Evolutionary conservation across 805 yeast species (phyloP), one percentile per base, ranked within the genome.

Genomic region (Saturnispora bothae): DNA sequence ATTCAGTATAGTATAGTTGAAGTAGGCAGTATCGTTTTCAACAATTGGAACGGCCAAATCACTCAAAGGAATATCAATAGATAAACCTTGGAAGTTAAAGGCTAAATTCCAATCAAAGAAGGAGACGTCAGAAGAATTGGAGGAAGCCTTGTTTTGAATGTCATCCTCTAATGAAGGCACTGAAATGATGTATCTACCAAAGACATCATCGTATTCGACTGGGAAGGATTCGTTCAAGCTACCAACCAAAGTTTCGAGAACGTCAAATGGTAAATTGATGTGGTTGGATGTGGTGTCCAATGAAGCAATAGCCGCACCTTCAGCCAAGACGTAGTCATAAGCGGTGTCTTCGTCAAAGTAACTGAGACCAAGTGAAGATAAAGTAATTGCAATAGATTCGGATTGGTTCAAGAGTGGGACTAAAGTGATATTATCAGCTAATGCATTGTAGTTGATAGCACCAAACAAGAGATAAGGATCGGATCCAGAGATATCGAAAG

Each of bases 1-100:
- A 4, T 6, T 15, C 9, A 16, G 3, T 3, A 22, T 22, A 5
- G 41, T 31, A 1, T 31, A 26, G 23, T 41, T 41, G 23, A 30
- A 36, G 23, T 28, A 36, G 16, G 20, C 27, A 26, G 43, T 43
- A 23, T 34, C 36, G 32, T 43, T 34, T 8, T 17, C 18, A 15
- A 14, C 8, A 6, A 43, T 3, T 27, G 44, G 39, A 34, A 33
- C 22, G 20, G 30, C 9, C 22, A 41, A 43, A 15, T 25, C 27
- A 3, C 18, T 3, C 2, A 69, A 47, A 25, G 81, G 78, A 8
- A 71, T 71, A 12, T 58, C 51, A 41, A 76, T 69, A 5, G 49
- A 42, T 18, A 63, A 53, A 4, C 81, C 83, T 39, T 73, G 69
- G 56, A 78, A 73, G 47, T 66, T 57, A 45, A 70, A 71, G 26